A percentile compares a stretch with the other conserved stretches of the same genome.
phyloP scores from a whole-genome alignment of 1,284 basidiomycete species.

The Flammula alnicola region DNA sequence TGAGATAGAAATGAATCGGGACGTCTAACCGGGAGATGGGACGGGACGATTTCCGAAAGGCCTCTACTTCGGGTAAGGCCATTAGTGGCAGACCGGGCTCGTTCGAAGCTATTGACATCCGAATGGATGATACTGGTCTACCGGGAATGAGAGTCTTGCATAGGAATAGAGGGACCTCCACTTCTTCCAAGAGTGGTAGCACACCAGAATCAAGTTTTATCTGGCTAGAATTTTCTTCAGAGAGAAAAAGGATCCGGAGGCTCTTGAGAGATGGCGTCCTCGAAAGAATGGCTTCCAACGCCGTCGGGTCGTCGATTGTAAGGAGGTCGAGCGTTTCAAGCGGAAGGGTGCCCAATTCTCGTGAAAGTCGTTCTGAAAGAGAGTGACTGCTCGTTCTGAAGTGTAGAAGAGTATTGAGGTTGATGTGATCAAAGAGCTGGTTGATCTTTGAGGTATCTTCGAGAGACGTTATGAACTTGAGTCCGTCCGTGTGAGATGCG shows the following conservation, averaged over 20 bases:
- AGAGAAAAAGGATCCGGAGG: background rate
- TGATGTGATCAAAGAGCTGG: background rate
- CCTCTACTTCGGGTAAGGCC: background rate
- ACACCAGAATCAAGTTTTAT: background rate
- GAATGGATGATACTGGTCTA: conserved; percentile 8
- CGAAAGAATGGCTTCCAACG: conserved; percentile 1
- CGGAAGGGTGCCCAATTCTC: background rate
- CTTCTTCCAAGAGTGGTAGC: conserved; percentile 5
- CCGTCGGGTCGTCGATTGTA: background rate
- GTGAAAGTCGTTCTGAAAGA: background rate
- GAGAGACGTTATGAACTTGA: too few relatives aligned
- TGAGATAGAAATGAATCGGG: background rate
- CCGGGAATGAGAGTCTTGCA: conserved; percentile 2
- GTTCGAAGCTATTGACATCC: background rate
- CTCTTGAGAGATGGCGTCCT: conserved; percentile 6
- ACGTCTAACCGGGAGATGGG: conserved; percentile 3
- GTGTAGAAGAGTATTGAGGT: conserved; percentile 5
- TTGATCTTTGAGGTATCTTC: too few relatives aligned
- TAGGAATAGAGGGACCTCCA: conserved; percentile 1
- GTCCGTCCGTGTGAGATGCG: too few relatives aligned
- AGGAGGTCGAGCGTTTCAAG: conserved; percentile 9
- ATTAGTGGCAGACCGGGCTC: too few relatives aligned
- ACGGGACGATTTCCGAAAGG: background rate
- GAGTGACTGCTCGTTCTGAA: background rate
- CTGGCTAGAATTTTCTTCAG: too few relatives aligned